Evolutionary conservation across 768 basidiomycete species (phyloP).

Genomic region (Tricholoma sp.): DNA sequence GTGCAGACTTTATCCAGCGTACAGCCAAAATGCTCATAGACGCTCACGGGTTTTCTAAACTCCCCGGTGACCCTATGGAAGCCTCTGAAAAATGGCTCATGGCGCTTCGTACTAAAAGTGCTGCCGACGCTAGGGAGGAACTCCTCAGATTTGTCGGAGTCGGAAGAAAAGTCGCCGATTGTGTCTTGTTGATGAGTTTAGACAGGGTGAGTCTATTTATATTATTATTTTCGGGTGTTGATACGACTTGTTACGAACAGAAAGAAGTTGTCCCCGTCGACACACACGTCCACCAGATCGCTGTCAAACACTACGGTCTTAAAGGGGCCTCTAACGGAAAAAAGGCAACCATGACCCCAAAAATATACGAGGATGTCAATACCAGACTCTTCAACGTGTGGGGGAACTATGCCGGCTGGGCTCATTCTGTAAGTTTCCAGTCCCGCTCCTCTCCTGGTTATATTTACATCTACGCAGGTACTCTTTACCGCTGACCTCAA

Average conservation of each 20-base stretch:
- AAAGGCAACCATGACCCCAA: conserved; percentile 67
- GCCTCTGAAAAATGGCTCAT: conserved; percentile 58
- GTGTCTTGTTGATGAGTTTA: conserved; percentile 86
- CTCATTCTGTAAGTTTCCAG: conserved; percentile 58
- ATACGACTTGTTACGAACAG: conserved; percentile 31
- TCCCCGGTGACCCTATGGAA: conserved; percentile 28
- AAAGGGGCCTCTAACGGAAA: conserved; percentile 30
- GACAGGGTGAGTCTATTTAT: conserved; percentile 57
- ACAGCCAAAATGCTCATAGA: conserved; percentile 77
- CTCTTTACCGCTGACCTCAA: conserved; percentile 74
- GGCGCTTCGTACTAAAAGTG: conserved; percentile 43
- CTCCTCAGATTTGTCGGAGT: conserved; percentile 85
- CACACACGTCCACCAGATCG: conserved; percentile 92
- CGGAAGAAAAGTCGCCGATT: conserved; percentile 96
- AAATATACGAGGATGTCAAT: conserved; percentile 70
- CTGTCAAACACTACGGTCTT: conserved; percentile 70
- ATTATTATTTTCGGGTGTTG: background rate
- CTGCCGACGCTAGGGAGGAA: conserved; percentile 62
- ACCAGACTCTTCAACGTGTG: conserved; percentile 57
- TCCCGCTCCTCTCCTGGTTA: background rate
- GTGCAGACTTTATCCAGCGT: conserved; percentile 82
- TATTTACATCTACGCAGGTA: conserved; percentile 36
- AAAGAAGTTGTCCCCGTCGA: conserved; percentile 89
- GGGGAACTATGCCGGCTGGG: conserved; percentile 90
- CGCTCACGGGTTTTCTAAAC: conserved; percentile 30